Evolutionary conservation across 495 filamentous ascomycete species (phyloP).

Genomic region (Penicillium daleae): DNA sequence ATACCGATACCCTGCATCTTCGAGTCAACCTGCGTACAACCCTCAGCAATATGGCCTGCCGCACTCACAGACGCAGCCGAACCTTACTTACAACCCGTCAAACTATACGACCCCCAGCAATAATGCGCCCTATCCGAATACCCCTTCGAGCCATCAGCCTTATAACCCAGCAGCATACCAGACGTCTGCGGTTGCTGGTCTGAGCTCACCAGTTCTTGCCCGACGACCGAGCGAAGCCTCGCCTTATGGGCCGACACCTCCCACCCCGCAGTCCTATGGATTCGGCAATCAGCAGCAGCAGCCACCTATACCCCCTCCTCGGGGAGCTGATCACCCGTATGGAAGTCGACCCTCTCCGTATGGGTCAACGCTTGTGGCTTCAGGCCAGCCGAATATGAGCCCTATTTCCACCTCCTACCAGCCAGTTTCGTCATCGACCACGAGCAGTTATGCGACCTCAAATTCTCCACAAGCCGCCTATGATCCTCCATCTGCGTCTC

Average conservation of each 20-base stretch:
- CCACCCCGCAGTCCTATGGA: slow-evolving; percentile 39
- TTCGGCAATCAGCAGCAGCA: slow-evolving; percentile 40
- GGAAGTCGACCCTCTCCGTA: slow-evolving; percentile 41
- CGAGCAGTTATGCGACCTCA: slow-evolving; percentile 30
- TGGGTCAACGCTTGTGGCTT: slow-evolving; percentile 18
- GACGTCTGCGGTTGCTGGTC: slow-evolving; percentile 28
- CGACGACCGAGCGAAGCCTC: slow-evolving; percentile 38
- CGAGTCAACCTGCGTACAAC: slow-evolving; percentile 70
- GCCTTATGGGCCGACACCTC: slow-evolving; percentile 39
- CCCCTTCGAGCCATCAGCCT: slow-evolving; percentile 54
- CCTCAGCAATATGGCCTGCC: slow-evolving; percentile 77
- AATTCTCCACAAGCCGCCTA: slow-evolving; percentile 29
- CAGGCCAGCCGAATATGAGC: slow-evolving; percentile 14
- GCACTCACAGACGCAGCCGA: slow-evolving; percentile 56
- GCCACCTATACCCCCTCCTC: slow-evolving; percentile 50
- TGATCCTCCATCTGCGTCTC: slow-evolving; percentile 28
- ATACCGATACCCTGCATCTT: slow-evolving; percentile 58
- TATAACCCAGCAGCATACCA: slow-evolving; percentile 77
- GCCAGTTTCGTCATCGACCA: slow-evolving; percentile 26
- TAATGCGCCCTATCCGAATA: slow-evolving; percentile 32
- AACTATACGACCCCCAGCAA: slow-evolving; percentile 48
- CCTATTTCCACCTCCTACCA: slow-evolving; percentile 28
- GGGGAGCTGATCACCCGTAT: slow-evolving; percentile 53
- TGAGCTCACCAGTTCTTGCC: slow-evolving; percentile 35
- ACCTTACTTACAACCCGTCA: slow-evolving; percentile 43